Conservation (phyloP, 2,329 filamentous ascomycete species). For the Penicillium sp. region DNA sequence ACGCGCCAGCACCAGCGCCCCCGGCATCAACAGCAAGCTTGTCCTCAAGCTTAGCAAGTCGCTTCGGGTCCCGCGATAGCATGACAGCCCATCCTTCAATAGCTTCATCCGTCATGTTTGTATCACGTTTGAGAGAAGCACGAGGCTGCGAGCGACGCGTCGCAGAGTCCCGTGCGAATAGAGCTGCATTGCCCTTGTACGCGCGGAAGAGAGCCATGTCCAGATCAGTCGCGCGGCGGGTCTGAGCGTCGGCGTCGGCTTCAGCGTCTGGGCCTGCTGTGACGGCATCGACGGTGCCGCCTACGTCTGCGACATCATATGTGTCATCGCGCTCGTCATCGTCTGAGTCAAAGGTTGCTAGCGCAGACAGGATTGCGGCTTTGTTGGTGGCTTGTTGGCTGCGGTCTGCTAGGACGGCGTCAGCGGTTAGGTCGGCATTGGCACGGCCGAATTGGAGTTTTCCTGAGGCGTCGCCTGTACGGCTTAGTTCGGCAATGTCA, state of each 20-base stretch:
- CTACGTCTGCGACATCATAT: slow-evolving; percentile 88
- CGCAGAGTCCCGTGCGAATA: slow-evolving; percentile 67
- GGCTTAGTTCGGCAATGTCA: slow-evolving; percentile 66
- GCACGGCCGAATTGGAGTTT: slow-evolving; percentile 74
- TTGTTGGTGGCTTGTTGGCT: slow-evolving; percentile 63
- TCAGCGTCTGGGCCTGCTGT: slow-evolving; percentile 45
- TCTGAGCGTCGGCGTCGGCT: slow-evolving; percentile 53
- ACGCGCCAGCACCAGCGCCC: slow-evolving; percentile 22
- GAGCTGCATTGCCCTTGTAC: slow-evolving; percentile 59
- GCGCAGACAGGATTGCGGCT: slow-evolving; percentile 79
- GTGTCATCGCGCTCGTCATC: slow-evolving; percentile 97
- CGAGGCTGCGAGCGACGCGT: slow-evolving; percentile 64
- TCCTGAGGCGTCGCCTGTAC: slow-evolving; percentile 50
- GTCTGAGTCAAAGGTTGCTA: slow-evolving; percentile 85
- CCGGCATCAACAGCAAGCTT: slow-evolving; percentile 64
- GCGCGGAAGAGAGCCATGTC: slow-evolving; percentile 71
- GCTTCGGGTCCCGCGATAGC: slow-evolving; percentile 67
- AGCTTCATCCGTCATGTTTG: slow-evolving; percentile 85
- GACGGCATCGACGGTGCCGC: slow-evolving; percentile 71
- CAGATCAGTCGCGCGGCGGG: slow-evolving; percentile 36
- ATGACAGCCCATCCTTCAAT: slow-evolving; percentile 94
- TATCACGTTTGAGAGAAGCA: slow-evolving; percentile 63
- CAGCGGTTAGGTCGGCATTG: slow-evolving; percentile 60
- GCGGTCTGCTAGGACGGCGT: slow-evolving; percentile 64
- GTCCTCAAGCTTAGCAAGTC: slow-evolving; percentile 64